These are phyloP conservation scores for Coniochaeta hoffmannii DNA, from an alignment of 2,329 filamentous ascomycete genomes.

Conservation along the genomic window DNA sequence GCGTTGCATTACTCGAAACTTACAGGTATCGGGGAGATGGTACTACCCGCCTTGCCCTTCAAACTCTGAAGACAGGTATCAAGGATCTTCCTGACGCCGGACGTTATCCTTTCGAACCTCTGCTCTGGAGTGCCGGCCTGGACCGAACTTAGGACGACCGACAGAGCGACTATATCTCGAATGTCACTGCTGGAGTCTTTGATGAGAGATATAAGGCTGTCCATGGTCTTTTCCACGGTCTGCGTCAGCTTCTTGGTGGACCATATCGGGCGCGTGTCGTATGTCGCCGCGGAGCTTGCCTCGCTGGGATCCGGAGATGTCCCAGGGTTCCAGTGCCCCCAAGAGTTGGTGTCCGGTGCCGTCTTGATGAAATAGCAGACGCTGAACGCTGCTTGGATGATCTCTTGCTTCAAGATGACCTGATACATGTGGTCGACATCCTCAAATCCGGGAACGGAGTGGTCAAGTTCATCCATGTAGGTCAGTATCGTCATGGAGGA, in stretches of 20 bases:
- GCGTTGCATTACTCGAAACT: neutral
- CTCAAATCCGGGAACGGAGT: conserved; percentile 34
- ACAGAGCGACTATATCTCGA: conserved; percentile 42
- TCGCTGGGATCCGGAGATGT: neutral
- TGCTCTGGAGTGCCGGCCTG: conserved; percentile 30
- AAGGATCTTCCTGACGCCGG: conserved; percentile 32
- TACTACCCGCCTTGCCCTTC: neutral
- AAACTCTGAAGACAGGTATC: conserved; percentile 17
- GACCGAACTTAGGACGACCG: conserved; percentile 39
- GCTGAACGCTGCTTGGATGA: conserved; percentile 47
- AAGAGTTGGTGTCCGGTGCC: conserved; percentile 11
- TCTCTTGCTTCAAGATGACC: conserved; percentile 44
- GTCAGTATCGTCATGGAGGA: conserved; percentile 49
- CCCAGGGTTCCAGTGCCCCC: neutral
- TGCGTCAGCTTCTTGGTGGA: conserved; percentile 30
- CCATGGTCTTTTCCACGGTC: conserved; percentile 39
- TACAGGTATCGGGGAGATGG: neutral
- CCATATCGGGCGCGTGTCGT: conserved; percentile 20
- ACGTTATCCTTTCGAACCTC: conserved; percentile 32
- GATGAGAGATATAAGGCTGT: conserved; percentile 32
- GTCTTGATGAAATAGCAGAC: conserved; percentile 47
- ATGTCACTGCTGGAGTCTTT: conserved; percentile 41
- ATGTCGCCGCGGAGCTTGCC: neutral
- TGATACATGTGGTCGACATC: conserved; percentile 45
- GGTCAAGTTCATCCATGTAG: conserved; percentile 47